These are phyloP conservation scores for Agaricus subrufescens DNA, from an alignment of 768 basidiomycete genomes.

Conservation along the genomic window DNA sequence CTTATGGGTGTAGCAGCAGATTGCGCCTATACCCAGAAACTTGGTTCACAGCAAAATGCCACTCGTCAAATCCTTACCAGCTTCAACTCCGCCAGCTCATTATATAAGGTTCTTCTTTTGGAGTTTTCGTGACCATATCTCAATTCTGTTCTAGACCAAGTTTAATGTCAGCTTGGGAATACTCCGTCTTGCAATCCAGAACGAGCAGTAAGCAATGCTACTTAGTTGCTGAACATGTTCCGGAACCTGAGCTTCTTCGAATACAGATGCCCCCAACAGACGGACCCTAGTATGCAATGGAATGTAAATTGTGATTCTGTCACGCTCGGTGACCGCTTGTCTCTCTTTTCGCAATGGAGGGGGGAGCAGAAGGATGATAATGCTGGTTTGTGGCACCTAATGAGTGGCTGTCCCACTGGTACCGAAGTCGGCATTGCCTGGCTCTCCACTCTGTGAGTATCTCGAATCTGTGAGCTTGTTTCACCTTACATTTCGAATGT, in stretches of 20 bases:
- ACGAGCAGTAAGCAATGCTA: conserved; percentile 35
- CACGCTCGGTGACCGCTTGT: conserved; percentile 65
- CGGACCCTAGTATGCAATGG: conserved; percentile 59
- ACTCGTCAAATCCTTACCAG: conserved; percentile 70
- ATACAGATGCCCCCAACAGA: conserved; percentile 54
- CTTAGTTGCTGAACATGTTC: not conserved
- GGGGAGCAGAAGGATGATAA: conserved; percentile 68
- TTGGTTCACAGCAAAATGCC: conserved; percentile 61
- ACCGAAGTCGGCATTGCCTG: conserved; percentile 85
- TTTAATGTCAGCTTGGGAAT: conserved; percentile 88
- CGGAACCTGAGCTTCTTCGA: not conserved
- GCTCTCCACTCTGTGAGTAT: conserved; percentile 68
- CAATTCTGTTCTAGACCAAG: conserved; percentile 37
- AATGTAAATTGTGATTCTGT: conserved; percentile 63
- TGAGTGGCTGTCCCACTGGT: conserved; percentile 81
- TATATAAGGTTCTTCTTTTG: conserved; percentile 51
- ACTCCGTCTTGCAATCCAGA: conserved; percentile 71
- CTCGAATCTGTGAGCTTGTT: not conserved
- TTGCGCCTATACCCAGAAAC: conserved; percentile 68
- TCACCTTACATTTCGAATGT: conserved; percentile 6
- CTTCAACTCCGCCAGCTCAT: conserved; percentile 72
- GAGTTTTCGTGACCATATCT: not conserved
- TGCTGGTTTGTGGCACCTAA: conserved; percentile 83
- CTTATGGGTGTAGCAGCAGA: conserved; percentile 90
- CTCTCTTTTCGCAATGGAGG: conserved; percentile 79